Evolutionary conservation across 345 rosid species (phyloP).

Genomic region (Eucalyptus erythrocorys): DNA sequence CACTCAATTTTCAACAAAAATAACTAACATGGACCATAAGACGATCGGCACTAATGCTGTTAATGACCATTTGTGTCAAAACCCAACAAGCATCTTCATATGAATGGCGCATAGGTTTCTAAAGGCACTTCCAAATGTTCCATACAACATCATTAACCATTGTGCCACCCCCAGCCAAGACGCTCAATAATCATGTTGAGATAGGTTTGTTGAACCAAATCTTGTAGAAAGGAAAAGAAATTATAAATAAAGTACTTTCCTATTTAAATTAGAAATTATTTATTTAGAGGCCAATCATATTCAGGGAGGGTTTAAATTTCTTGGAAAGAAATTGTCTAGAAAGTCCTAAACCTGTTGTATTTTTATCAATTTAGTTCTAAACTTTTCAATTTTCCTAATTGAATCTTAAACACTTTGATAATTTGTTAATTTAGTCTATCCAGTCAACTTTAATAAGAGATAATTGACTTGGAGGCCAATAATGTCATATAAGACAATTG

Average conservation of each 20-base stretch:
- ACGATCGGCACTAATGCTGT: fast-evolving
- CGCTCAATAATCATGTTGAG: background rate
- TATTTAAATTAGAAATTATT: too few species aligned
- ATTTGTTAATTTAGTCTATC: too few species aligned
- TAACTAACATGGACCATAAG: fast-evolving
- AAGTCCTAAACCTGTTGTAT: too few species aligned
- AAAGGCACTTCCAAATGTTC: background rate
- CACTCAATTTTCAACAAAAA: fast-evolving
- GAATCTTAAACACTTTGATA: too few species aligned
- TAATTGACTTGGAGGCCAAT: fast-evolving
- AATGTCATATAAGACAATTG: too few species aligned
- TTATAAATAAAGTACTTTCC: too few species aligned
- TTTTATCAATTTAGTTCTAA: background rate
- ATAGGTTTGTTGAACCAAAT: background rate
- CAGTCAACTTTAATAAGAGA: too few species aligned
- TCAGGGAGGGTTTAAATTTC: background rate
- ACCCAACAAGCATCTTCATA: background rate
- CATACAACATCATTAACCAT: background rate
- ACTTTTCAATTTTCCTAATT: too few species aligned
- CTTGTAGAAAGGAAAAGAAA: background rate
- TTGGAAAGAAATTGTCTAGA: fast-evolving
- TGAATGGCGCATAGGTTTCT: background rate
- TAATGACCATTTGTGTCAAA: background rate
- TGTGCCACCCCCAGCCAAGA: background rate
- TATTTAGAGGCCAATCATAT: background rate